A percentile compares a stretch with the other conserved stretches of the same genome.
phyloP scores from a whole-genome alignment of 257 asterid genomes.

The Coffea eugenioides region DNA sequence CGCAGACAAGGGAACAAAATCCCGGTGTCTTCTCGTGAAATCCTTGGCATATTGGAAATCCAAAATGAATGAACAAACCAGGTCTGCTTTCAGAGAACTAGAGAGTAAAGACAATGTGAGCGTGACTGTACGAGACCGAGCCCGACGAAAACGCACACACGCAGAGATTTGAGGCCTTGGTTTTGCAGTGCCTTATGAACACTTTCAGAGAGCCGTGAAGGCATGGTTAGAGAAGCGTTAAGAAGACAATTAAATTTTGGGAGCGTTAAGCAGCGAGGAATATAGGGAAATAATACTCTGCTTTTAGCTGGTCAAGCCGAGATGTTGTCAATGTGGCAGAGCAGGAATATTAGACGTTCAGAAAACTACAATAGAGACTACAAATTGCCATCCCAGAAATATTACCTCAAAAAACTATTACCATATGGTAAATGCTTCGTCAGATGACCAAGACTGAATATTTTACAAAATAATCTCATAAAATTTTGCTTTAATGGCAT shows the following conservation, averaged over 20 bases:
- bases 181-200: not conserved
- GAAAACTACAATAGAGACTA: not conserved
- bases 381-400: not conserved
- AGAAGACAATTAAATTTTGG: not conserved
- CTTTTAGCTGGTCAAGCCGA: not conserved
- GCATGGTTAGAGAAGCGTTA: not conserved
- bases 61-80: not conserved
- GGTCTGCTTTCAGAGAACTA: too few relatives aligned
- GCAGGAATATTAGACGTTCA: not conserved
- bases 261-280: not conserved
- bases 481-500: not conserved
- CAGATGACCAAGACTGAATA: not conserved
- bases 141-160: too few relatives aligned
- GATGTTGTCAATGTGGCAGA: not conserved
- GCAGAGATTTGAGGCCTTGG: not conserved
- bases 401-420: not conserved
- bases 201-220: not conserved
- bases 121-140: too few relatives aligned
- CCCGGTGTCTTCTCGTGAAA: not conserved
- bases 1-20: not conserved
- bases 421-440: not conserved
- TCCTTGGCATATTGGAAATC: not conserved
- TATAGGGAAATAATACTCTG: too few relatives aligned
- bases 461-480: not conserved
- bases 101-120: too few relatives aligned